Evolutionary conservation across 305 asterid species (phyloP), one percentile per base, ranked within the genome.

Genomic region (Rubia tinctorum): DNA sequence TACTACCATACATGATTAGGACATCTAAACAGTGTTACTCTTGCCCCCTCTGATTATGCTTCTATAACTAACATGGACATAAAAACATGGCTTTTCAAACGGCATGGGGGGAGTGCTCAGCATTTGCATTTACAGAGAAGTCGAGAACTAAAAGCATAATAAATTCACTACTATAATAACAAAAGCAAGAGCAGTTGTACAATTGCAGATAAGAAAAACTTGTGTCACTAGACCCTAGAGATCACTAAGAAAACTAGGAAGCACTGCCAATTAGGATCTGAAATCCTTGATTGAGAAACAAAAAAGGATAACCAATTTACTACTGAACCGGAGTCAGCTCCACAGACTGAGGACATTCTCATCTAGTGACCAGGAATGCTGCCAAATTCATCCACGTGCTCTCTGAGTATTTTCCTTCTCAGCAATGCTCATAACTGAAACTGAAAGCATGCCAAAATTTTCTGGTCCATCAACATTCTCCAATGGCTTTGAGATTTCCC

Each of bases 401-500:
- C 72, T 44, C 59, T 51, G 4, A 68, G 27, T 6, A 51, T 37
- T 58, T 42, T 71, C 67, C 56, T 71, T 71, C 66, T 71, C 74
- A 5, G 40, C 30, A 13, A 17, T 34, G 25, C 43, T 23, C 27
- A 14, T 39, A 2, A 56, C 17, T 17, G 67, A 22, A 14, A 51
- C 66, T 17, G 67, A 22, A 14, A 51, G 66, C 61, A 39, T 22
- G 5, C 2, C 51, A 10, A 56, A 15, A 39, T 40, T 25, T 17
- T 43, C 55, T 40, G 10, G 8, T 1, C 56, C 42, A 58, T 25
- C 58, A 58, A 45, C 61, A 30, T 39, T 40, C 63, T 55, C 72
- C 43, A 25, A 63, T 68, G 71, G 40, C 30, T 45, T 78, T 51
- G 67, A 62, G 49, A 51, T 59, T 49, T 60, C 74, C 53, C 56